Percentiles rank a stretch among this genome's conserved stretches.
Evolutionary conservation across 192 early-diverging fungal species (phyloP).

Genomic region (Podila epicladia): DNA sequence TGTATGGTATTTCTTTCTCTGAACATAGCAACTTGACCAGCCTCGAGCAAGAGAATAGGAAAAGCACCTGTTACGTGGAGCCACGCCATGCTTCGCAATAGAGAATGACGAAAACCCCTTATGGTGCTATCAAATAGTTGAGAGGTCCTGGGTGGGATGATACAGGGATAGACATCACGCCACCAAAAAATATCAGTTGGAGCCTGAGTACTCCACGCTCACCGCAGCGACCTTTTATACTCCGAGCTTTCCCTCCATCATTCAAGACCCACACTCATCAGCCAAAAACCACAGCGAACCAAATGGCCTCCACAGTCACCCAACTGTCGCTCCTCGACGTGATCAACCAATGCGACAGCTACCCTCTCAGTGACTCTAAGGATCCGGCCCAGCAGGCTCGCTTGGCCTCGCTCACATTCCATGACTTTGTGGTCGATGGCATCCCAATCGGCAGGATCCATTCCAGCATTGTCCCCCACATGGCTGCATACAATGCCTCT

Average conservation of each 20-base stretch:
- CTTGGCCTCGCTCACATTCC: conserved; percentile 7
- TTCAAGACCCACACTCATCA: not conserved
- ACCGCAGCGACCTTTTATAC: no score
- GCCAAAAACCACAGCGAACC: not conserved
- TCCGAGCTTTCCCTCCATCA: not conserved
- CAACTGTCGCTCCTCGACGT: conserved; percentile 46
- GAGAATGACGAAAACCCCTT: no score
- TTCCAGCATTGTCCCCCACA: conserved; percentile 15
- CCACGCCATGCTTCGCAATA: no score
- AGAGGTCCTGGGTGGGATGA: no score
- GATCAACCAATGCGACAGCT: conserved; percentile 59
- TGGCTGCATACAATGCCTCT: conserved; percentile 52
- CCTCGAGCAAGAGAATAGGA: conserved; percentile 3
- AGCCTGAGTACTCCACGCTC: no score
- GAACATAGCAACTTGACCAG: conserved; percentile 36
- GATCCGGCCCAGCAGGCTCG: conserved; percentile 13
- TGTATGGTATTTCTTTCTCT: not conserved
- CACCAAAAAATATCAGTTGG: no score
- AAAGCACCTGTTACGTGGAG: no score
- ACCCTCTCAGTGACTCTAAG: conserved; percentile 46
- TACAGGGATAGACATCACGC: no score
- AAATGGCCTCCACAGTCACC: not conserved
- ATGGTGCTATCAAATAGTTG: no score
- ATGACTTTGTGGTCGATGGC: conserved; percentile 48
- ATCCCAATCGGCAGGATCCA: conserved; percentile 55